Conservation (phyloP, 2,329 filamentous ascomycete species). For the Calycina marina region DNA sequence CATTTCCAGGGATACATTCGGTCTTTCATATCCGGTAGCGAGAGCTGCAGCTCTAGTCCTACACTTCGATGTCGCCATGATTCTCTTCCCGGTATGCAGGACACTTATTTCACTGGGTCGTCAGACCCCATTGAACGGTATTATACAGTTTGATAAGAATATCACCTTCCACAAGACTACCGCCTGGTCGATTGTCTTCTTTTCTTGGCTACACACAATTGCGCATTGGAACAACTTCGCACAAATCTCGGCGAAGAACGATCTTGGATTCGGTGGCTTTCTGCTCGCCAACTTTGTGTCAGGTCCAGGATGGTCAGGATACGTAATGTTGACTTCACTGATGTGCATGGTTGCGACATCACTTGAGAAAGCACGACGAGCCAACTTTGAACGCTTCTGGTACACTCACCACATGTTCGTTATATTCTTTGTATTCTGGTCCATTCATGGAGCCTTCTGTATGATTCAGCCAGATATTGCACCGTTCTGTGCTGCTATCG, state of each 20-base stretch:
- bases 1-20: conserved; percentile 51
- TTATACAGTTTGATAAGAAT: conserved; percentile 82
- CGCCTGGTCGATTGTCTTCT: conserved; percentile 80
- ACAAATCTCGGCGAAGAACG: conserved; percentile 58
- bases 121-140: conserved; percentile 70
- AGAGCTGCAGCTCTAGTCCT: conserved; percentile 61
- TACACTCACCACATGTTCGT: conserved; percentile 82
- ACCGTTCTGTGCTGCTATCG: conserved; percentile 60
- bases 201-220: conserved; percentile 74
- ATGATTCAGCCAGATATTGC: conserved; percentile 79
- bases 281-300: conserved; percentile 63
- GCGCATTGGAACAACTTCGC: conserved; percentile 82
- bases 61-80: conserved; percentile 67
- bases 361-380: conserved; percentile 60
- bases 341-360: conserved; percentile 70
- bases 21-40: conserved; percentile 63
- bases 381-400: conserved; percentile 84
- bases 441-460: conserved; percentile 78
- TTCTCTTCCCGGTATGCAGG: conserved; percentile 70
- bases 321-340: conserved; percentile 66
- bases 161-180: conserved; percentile 78
- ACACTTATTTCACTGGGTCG: conserved; percentile 70
- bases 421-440: conserved; percentile 82
- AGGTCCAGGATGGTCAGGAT: conserved; percentile 75
- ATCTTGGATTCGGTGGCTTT: conserved; percentile 65